Percentiles rank a stretch among this genome's conserved stretches.
These are phyloP conservation scores for Penicillium mononematosum DNA, from an alignment of 495 filamentous ascomycete species.

Conservation along the genomic window DNA sequence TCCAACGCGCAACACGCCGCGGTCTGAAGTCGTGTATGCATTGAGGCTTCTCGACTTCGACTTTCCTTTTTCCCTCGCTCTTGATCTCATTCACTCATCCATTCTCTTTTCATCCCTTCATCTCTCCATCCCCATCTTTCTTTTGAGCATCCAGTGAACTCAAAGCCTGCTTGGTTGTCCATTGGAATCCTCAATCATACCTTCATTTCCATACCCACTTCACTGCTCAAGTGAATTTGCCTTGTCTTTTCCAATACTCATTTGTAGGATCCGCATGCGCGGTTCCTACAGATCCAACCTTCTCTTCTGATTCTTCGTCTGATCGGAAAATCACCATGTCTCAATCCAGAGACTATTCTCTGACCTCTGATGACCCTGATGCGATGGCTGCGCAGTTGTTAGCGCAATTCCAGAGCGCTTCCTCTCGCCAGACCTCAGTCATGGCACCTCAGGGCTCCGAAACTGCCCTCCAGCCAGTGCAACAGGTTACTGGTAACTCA, in stretches of 20 bases:
- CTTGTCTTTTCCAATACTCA: neutral
- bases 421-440: neutral
- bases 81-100: neutral
- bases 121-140: neutral
- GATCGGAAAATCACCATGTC: neutral
- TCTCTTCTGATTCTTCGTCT: too few species aligned
- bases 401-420: conserved; percentile 15
- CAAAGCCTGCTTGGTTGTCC: neutral
- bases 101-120: neutral
- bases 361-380: conserved; percentile 18
- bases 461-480: neutral
- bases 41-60: neutral
- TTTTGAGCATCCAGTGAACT: neutral
- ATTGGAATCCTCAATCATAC: neutral
- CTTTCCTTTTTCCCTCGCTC: neutral
- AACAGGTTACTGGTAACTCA: conserved; percentile 3
- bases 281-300: neutral
- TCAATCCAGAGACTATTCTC: neutral
- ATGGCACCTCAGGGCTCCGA: neutral
- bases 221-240: neutral
- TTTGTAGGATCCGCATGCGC: conserved; percentile 5
- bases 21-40: neutral
- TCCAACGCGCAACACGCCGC: neutral
- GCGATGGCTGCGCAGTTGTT: conserved; percentile 22
- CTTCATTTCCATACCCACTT: neutral